A percentile compares a stretch with the other conserved stretches of the same genome.
These are phyloP conservation scores for Nicotiana obtusifolia DNA, from an alignment of 257 asterid species.

Conservation along the genomic window DNA sequence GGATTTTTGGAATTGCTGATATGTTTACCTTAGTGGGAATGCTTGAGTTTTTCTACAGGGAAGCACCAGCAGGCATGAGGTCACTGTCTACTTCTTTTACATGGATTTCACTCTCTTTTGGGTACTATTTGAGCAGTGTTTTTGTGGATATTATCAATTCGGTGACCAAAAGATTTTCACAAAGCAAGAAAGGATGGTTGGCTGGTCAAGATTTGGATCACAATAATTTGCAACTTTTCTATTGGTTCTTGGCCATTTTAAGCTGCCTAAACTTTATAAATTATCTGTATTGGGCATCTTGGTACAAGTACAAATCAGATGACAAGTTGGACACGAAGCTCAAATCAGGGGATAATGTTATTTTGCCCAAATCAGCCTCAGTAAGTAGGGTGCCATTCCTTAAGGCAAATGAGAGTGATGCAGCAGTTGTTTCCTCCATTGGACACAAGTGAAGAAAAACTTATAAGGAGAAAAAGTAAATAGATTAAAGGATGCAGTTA, in stretches of 20 bases:
- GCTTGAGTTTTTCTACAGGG: conserved; percentile 60
- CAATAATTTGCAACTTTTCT: conserved; percentile 46
- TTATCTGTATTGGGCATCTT: conserved; percentile 53
- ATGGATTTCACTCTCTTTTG: conserved; percentile 48
- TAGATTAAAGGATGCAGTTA: neutral
- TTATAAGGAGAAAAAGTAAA: neutral
- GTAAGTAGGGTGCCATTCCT: conserved; percentile 27
- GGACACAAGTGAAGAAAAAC: neutral
- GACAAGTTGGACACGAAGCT: neutral
- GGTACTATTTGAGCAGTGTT: conserved; percentile 53
- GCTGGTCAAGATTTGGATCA: conserved; percentile 42
- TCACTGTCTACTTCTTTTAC: conserved; percentile 67
- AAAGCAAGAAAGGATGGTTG: conserved; percentile 48
- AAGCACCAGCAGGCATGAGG: conserved; percentile 64
- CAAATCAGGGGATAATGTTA: neutral
- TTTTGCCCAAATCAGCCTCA: conserved; percentile 8
- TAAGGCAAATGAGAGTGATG: conserved; percentile 14
- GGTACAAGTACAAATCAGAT: conserved; percentile 55
- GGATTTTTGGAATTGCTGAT: conserved; percentile 62
- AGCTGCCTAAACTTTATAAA: conserved; percentile 55
- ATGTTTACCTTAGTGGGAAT: conserved; percentile 63
- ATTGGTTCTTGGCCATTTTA: conserved; percentile 52
- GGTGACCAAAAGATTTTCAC: conserved; percentile 30
- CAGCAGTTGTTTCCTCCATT: neutral
- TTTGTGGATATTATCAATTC: conserved; percentile 42